Evolutionary conservation across 1,284 basidiomycete genomes (phyloP), one percentile per base, ranked within the genome.

Genomic region (Cryptococcus jaspeensis): DNA sequence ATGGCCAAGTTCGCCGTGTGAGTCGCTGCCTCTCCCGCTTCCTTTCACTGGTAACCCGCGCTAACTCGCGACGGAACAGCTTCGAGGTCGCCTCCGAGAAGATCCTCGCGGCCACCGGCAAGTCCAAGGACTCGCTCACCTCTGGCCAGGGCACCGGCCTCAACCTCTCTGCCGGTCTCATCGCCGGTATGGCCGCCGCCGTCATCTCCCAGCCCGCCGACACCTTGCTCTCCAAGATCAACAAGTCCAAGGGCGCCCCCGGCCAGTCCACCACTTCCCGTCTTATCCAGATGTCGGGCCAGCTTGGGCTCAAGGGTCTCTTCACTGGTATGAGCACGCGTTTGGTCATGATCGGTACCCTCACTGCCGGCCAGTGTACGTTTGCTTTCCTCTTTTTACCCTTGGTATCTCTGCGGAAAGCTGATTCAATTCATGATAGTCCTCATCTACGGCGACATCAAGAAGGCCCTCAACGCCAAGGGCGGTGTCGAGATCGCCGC

Each of bases 121-220:
- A 80, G 77, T 73, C 77, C 69, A 81, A 82, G 77, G 69, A 69
- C 51, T 69, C 74, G 46, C 73, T 81, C 68, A 66, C 76, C 64
- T 60, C 72, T 66, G 67, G 71, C 60, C 66, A 78, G 68, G 53
- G 60, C 52, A 78, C 76, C 55, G 58, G 65, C 56, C 74, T 80
- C 62, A 80, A 80, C 74, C 73, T 81, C 57, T 65, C 71, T 54
- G 76, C 79, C 58, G 75, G 82, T 72, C 67, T 80, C 28, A 77
- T 84, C 62, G 82, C 82, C 57, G 83, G 83, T 80, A 78, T 84
- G 71, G 80, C 80, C 56, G 83, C 83, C 45, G 83, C 81, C 77
- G 69, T 81, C 73, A 83, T 84, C 69, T 83, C 81, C n/a, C 83
- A 84, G 61, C 81, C 81, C 56, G 81, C 80, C 69, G 81, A 82